A percentile compares a stretch with the other conserved stretches of the same genome.
phyloP scores from a whole-genome alignment of 1,284 basidiomycete species.

The Naganishia cerealis region DNA sequence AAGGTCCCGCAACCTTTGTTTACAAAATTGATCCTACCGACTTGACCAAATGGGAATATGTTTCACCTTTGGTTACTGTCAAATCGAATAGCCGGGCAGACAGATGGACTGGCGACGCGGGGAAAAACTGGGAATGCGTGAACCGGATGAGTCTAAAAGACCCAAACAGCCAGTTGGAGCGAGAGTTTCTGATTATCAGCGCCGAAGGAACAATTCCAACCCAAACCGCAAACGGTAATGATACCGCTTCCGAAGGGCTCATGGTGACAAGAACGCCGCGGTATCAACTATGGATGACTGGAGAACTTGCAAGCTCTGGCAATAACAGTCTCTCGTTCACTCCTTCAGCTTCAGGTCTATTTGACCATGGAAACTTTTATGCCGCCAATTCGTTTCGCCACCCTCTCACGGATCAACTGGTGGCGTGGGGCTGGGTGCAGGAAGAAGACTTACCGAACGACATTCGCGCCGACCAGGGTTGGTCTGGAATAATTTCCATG shows the following conservation, averaged over 20 bases:
- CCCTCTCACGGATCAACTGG: conserved; percentile 24
- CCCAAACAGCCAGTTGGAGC: conserved; percentile 12
- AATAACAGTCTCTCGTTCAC: not conserved
- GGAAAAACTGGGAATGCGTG: conserved; percentile 38
- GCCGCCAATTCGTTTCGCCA: conserved; percentile 33
- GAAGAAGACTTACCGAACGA: conserved; percentile 36
- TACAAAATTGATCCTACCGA: conserved; percentile 35
- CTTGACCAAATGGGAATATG: conserved; percentile 35
- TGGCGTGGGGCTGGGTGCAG: conserved; percentile 37
- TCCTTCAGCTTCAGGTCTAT: conserved; percentile 28
- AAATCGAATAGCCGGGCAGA: conserved; percentile 5
- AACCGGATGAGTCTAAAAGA: conserved; percentile 30
- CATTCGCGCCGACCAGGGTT: conserved; percentile 29
- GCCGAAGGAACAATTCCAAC: conserved; percentile 10
- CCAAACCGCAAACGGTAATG: not conserved
- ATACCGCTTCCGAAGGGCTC: not conserved
- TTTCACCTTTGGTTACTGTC: conserved; percentile 28
- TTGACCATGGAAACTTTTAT: conserved; percentile 37
- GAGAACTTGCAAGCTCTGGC: not conserved
- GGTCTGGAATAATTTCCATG: conserved; percentile 37
- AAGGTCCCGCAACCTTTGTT: conserved; percentile 34
- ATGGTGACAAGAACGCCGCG: conserved; percentile 21
- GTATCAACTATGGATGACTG: conserved; percentile 23
- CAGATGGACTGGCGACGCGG: conserved; percentile 35
- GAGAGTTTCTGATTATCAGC: conserved; percentile 25